Base-by-base conservation (phyloP, 805 yeast species). In the Kluyveromyces siamensis region DNA sequence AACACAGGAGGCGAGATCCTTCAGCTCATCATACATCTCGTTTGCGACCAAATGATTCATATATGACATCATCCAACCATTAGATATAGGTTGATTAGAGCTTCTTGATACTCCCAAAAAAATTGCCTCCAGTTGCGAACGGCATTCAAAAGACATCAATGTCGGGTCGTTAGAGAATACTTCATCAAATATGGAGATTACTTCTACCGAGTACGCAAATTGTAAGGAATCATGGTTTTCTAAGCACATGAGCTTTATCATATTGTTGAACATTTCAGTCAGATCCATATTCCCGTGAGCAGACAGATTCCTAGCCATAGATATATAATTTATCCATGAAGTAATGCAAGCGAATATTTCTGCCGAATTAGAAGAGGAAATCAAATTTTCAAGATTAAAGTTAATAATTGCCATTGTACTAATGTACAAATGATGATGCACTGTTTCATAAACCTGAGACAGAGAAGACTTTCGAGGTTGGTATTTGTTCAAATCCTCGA, bases 1-100 rank as follows among this genome's bases (percentile, higher is more conserved):
- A 40, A 65, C 55, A 39, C 68, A 64, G 19, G 57, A 53, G 1
- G 70, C 58, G 37, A 66, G 48, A 16, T 63, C 68, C 49, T 60
- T 66, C 45, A 66, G 51, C 39, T 62, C 67, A 11, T 59, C 57
- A 16, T 48, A 52, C 58, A 62, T 50, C 37, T 64, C 63, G 35
- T 61, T 58, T 3, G 62, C 56, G 2, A 65, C 69, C 37, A 65
- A 51, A 50, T 62, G 54, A 43, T 64, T 58, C 66, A 66, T 61
- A 40, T 65, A 66, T 47, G 59, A 58, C 40, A 63, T 41, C 62
- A 65, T 62, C 67, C 69, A 66, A 16, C 54, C 54, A 40, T 64
- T 59, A 37, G 55, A 53, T 6, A 57, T 50, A 8, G 54, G 47
- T 37, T 50, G 51, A 40, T 50, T 52, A 13, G 59, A 48, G 4